These are phyloP conservation scores for Tricholoma sp. DNA, from an alignment of 768 basidiomycete genomes.

Conservation along the genomic window DNA sequence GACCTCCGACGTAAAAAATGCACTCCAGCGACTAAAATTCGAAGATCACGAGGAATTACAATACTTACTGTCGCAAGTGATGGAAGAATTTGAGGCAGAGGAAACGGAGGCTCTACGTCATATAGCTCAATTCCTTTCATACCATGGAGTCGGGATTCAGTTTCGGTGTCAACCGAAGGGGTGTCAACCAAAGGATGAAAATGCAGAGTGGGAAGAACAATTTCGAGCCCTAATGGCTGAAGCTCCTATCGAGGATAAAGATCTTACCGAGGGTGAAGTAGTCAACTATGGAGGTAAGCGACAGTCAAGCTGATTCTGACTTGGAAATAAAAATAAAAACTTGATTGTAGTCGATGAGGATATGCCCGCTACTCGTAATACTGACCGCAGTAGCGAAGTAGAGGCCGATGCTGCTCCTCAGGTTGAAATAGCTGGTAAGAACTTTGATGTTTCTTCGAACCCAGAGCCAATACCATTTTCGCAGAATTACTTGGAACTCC, in stretches of 20 bases:
- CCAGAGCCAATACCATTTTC: not conserved
- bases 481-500: not conserved
- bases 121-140: constrained; percentile 1
- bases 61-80: not conserved
- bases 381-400: too few relatives aligned
- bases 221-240: not conserved
- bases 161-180: constrained; percentile 1
- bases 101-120: not conserved
- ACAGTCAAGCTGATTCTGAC: not conserved
- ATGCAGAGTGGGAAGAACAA: not conserved
- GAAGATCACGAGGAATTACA: constrained; percentile 1
- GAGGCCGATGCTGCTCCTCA: not conserved
- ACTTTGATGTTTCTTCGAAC: not conserved
- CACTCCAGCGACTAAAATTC: not conserved
- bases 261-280: constrained; percentile 4
- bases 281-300: not conserved
- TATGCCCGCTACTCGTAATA: not conserved
- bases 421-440: not conserved
- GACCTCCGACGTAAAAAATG: not conserved
- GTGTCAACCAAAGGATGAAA: not conserved
- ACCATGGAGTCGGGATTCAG: constrained; percentile 2
- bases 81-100: not conserved
- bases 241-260: constrained; percentile 2
- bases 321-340: too few relatives aligned
- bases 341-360: not conserved